These are phyloP conservation scores for Trichoderma polysporum DNA, from an alignment of 2,329 filamentous ascomycete species.

Conservation along the genomic window DNA sequence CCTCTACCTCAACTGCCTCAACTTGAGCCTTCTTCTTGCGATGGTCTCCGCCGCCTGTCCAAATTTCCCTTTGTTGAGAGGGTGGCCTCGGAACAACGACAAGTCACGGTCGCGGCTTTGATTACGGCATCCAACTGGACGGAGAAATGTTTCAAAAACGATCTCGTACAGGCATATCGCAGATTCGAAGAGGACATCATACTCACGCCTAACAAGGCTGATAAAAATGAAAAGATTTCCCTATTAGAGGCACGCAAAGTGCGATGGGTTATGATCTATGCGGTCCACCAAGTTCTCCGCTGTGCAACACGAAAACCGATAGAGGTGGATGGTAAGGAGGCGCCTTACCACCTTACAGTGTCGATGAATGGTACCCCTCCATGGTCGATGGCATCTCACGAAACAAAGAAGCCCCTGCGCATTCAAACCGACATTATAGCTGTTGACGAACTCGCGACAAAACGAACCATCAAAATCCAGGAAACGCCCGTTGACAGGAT, in stretches of 20 bases:
- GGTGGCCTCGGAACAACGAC: slow-evolving; percentile 47
- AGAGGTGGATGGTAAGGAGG: slow-evolving; percentile 58
- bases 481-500: slow-evolving; percentile 25
- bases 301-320: slow-evolving; percentile 60
- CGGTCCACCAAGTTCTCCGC: slow-evolving; percentile 68
- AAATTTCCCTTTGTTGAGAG: slow-evolving; percentile 46
- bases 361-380: slow-evolving; percentile 45
- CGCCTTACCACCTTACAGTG: slow-evolving; percentile 57
- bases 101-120: slow-evolving; percentile 53
- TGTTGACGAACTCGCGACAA: slow-evolving; percentile 9
- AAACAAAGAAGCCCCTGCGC: slow-evolving; percentile 29
- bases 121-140: slow-evolving; percentile 50
- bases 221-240: slow-evolving; percentile 53
- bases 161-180: slow-evolving; percentile 66
- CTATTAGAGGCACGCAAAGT: slow-evolving; percentile 71
- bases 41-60: slow-evolving; percentile 36
- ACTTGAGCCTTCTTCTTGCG: slow-evolving; percentile 27
- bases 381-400: slow-evolving; percentile 43
- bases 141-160: slow-evolving; percentile 44
- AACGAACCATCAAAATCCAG: slow-evolving; percentile 17
- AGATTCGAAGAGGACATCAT: slow-evolving; percentile 65
- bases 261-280: slow-evolving; percentile 75
- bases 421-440: slow-evolving; percentile 31
- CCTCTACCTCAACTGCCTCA: slow-evolving; percentile 67
- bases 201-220: slow-evolving; percentile 49